Base-by-base conservation (phyloP, 1,284 basidiomycete genomes). In the Apiotrichum mycotoxinovorans region DNA sequence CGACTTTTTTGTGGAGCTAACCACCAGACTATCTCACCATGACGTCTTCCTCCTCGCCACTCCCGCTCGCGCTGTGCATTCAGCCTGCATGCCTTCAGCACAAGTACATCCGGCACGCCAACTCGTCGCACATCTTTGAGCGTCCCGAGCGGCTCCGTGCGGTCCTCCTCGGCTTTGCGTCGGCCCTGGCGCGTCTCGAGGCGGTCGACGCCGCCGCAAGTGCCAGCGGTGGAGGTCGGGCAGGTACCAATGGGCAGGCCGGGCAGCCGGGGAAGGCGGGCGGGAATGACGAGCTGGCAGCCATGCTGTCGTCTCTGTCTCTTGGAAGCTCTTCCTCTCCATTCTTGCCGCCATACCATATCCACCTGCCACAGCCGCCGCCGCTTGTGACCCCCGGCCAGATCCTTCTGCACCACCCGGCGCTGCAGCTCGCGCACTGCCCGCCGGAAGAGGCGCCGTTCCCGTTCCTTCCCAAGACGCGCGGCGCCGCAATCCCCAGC, bases 101-200 rank as follows among this genome's bases (percentile, higher is more conserved):
- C 73, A 83, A 81, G 51, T 94, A 85, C 69, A 89, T 91, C 57
- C 85, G 91, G 18, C 85, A 85, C 15, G 78, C 82, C 54, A 85
- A 90, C 66, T 80, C 81, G 1, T 88, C 87, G 0, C 79, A 81
- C 53, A 86, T 94, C 57, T 84, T 92, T 22, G 92, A 96, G 71
- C 82, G 89, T n/a, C 92, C 91, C 0, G 88, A 94, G 73, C 84
- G 92, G n/a, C 77, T 96, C 17, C 82, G 86, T 45, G 91, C 91
- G 0, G 84, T 94, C 45, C 84, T 86, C 57, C 68, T 88, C 10
- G 92, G 92, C 1, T 80, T 94, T 7, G 83, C 89, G 2, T 87
- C 87, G 4, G 88, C 87, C 0, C 80, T 88, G 26, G 83, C 90
- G 15, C 82, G 86, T 38, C 77, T 93, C 7, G 87, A 89, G 66